phyloP scores from a whole-genome alignment of 495 filamentous ascomycete genomes.

The Talaromyces stipitatus region DNA sequence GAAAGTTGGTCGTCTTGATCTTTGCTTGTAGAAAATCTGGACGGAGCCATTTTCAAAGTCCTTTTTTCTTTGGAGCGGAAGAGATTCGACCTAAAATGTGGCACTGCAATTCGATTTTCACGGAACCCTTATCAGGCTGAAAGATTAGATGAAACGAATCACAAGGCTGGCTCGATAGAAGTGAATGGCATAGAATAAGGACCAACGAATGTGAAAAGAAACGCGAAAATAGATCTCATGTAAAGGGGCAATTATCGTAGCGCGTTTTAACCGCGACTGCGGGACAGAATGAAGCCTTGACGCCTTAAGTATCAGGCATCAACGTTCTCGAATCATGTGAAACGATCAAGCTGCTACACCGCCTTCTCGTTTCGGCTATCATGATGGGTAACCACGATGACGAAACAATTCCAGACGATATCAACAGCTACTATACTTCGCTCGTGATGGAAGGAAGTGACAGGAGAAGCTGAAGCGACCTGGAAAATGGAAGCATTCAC shows the following conservation, averaged over 20 bases:
- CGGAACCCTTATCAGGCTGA: not conserved
- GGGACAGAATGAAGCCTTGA: not conserved
- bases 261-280: not conserved
- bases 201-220: not conserved
- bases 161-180: not conserved
- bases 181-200: not conserved
- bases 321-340: not conserved
- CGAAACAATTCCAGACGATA: no score
- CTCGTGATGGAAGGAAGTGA: not conserved
- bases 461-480: not conserved
- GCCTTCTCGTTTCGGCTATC: not conserved
- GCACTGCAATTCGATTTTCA: not conserved
- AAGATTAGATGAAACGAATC: no score
- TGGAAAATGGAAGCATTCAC: constrained; percentile 82
- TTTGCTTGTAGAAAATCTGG: not conserved
- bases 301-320: not conserved
- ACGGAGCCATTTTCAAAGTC: not conserved
- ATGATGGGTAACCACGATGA: no score
- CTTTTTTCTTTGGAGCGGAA: not conserved
- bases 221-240: not conserved
- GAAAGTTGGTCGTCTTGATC: not conserved
- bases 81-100: not conserved
- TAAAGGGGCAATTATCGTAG: not conserved
- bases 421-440: not conserved
- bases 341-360: not conserved